phyloP scores from a whole-genome alignment of 1,284 basidiomycete species.

The Papiliotrema terrestris region DNA sequence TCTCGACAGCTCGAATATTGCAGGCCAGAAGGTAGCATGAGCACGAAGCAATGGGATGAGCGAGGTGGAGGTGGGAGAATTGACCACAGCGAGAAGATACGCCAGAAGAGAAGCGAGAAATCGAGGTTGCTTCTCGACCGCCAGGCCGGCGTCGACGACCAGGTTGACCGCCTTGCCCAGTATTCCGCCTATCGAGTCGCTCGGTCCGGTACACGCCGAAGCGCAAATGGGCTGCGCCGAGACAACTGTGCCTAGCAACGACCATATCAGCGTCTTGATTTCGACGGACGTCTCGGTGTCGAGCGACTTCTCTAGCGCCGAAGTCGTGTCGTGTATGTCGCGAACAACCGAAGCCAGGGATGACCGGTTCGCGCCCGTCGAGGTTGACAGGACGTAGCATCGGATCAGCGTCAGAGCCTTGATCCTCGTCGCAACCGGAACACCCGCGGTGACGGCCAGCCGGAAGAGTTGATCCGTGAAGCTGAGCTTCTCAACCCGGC shows the following conservation, averaged over 20 bases:
- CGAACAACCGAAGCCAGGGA: constrained; percentile 40
- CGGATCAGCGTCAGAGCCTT: constrained; percentile 25
- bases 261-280: constrained; percentile 74
- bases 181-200: constrained; percentile 46
- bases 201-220: constrained; percentile 71
- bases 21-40: constrained; percentile 34
- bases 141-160: constrained; percentile 63
- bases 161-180: constrained; percentile 56
- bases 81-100: constrained; percentile 67
- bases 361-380: constrained; percentile 22
- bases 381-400: constrained; percentile 31
- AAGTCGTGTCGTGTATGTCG: constrained; percentile 24
- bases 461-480: constrained; percentile 37
- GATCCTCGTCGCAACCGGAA: constrained; percentile 19
- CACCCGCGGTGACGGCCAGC: constrained; percentile 20
- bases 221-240: constrained; percentile 85
- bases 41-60: constrained; percentile 22
- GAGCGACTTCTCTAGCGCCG: constrained; percentile 20
- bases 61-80: constrained; percentile 23
- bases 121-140: constrained; percentile 71
- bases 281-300: constrained; percentile 17
- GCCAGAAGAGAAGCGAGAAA: constrained; percentile 70
- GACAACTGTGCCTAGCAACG: constrained; percentile 73
- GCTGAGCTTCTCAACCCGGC: constrained; percentile 23
- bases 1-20: constrained; percentile 31